A percentile compares a stretch with the other conserved stretches of the same genome.
These are phyloP conservation scores for Colletotrichum shisoi DNA, from an alignment of 2,329 filamentous ascomycete species.

Conservation along the genomic window DNA sequence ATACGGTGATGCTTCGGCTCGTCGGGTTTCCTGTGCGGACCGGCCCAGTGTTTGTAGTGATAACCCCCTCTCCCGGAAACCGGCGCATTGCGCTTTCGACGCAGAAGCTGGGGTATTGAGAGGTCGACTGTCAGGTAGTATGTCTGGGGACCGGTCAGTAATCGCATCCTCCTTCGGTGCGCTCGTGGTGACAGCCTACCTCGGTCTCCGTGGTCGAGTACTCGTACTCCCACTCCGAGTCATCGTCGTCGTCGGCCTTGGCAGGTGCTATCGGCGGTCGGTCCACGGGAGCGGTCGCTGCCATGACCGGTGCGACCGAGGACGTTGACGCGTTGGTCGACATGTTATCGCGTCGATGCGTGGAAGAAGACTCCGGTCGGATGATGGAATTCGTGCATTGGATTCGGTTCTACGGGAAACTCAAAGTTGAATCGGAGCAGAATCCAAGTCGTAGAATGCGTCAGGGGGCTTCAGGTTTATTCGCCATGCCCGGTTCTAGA, in stretches of 20 bases:
- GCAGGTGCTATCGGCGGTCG: constrained; percentile 7
- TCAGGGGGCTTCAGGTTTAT: neutral
- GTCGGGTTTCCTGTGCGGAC: constrained; percentile 43
- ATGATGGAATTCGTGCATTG: constrained; percentile 8
- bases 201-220: constrained; percentile 71
- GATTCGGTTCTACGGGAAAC: no score
- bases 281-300: constrained; percentile 27
- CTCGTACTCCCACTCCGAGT: constrained; percentile 72
- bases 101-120: constrained; percentile 65
- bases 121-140: constrained; percentile 71
- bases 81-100: constrained; percentile 44
- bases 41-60: constrained; percentile 54
- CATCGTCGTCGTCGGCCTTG: constrained; percentile 53
- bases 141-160: constrained; percentile 53
- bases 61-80: constrained; percentile 55
- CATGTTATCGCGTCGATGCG: constrained; percentile 24
- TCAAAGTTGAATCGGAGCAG: no score
- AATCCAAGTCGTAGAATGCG: neutral
- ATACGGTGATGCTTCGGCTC: constrained; percentile 40
- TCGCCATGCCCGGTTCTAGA: neutral
- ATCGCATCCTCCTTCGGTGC: neutral
- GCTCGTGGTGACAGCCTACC: constrained; percentile 47
- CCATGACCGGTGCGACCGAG: constrained; percentile 22
- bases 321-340: constrained; percentile 17
- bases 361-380: constrained; percentile 7